phyloP scores from a whole-genome alignment of 257 asterid species.

The Solanum boliviense region DNA sequence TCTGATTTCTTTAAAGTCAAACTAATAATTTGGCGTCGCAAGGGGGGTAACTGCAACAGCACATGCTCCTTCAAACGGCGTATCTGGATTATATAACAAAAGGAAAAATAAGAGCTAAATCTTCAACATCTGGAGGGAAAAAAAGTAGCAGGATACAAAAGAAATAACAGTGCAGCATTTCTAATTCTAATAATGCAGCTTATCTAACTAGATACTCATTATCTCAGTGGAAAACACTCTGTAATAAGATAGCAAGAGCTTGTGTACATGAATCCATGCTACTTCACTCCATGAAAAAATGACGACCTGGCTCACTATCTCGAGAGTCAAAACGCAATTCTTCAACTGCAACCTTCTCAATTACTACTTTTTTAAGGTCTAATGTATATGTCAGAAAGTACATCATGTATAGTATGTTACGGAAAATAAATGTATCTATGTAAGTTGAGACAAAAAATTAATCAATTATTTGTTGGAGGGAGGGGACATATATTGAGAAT shows the following conservation, averaged over 20 bases:
- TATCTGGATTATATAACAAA: constrained; percentile 38
- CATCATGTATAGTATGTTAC: background rate
- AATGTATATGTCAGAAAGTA: background rate
- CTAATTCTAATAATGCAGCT: background rate
- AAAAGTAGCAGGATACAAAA: background rate
- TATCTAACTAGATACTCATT: background rate
- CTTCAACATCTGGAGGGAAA: background rate
- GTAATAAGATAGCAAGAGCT: background rate
- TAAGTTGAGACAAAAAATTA: background rate
- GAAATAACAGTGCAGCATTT: background rate
- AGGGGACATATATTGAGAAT: background rate
- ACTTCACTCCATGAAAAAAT: background rate
- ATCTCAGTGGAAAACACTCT: background rate
- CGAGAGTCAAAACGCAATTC: background rate
- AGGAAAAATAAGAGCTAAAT: background rate
- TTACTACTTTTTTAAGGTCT: background rate
- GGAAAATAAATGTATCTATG: background rate
- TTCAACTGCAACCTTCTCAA: background rate
- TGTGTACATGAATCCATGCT: background rate
- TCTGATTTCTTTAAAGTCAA: constrained; percentile 60
- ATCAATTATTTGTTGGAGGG: background rate
- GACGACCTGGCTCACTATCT: background rate
- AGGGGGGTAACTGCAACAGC: constrained; percentile 75
- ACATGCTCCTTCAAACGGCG: constrained; percentile 93
- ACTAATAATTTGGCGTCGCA: constrained; percentile 76